Base-by-base conservation (phyloP, 2,329 filamentous ascomycete species). In the Alternaria consortialis region DNA sequence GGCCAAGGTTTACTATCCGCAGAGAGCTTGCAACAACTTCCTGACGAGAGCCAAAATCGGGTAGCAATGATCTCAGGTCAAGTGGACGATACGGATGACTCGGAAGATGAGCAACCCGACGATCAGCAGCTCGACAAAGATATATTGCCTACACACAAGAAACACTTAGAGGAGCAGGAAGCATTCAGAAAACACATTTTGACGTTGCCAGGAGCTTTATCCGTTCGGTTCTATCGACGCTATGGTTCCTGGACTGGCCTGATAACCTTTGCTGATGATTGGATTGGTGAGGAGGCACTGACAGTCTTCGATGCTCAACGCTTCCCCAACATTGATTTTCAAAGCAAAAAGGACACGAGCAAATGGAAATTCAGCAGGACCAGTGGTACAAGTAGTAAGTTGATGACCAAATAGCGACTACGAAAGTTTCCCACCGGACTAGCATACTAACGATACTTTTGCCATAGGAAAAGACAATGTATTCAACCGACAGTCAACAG, bases 1-100 rank as follows among this genome's bases (percentile, higher is more conserved):
- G 25, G 23, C 29, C 52, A 27, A 36, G 25, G 20, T 27, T 11
- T 61, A 6, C 59, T 77, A 5, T 76, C 72, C 25, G 62, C 59
- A 15, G 68, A 74, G 46, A 65, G 63, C 9, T 56, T 77, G n/a
- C 65, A 64, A 15, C 60, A 64, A 39, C 20, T 76, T n/a, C 71
- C 74, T 6, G 71, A 77, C 52, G 56, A 63, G 3, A 73, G 62
- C 25, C 48, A 65, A 7, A 64, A 64, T n/a, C 59, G 71, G 54
- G 20, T 77, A 4, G 62, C 72, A 1, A 44, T 73, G 2, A 53
- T 73, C 2, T 40, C 60, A 15, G 37, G 58, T 7, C 60, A 60
- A 5, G 11, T 42, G 2, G 31, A 42, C 5, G 20, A 58, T 29
- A 11, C 44, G 7, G 50, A 62, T 8, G 53, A 58, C 12, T 39